phyloP scores from a whole-genome alignment of 192 early-diverging fungal genomes.

The Umbelopsis ramanniana region DNA sequence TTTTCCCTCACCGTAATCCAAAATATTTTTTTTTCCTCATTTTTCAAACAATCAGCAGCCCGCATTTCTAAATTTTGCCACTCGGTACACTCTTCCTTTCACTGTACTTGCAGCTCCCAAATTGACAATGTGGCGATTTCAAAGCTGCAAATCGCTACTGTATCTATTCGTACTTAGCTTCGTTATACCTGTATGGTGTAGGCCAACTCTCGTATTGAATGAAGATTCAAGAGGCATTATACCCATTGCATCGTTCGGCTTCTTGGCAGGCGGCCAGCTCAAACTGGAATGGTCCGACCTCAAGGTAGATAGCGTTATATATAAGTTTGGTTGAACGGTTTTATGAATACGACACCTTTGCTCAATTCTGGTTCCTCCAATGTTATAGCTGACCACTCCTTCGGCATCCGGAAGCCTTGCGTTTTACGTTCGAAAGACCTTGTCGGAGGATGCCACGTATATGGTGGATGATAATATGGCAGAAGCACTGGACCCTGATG shows the following conservation, averaged over 20 bases:
- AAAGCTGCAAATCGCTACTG: neutral
- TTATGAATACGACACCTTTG: neutral
- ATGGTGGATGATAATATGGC: constrained; percentile 25
- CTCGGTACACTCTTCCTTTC: neutral
- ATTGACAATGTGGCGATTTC: neutral
- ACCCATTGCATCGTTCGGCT: constrained; percentile 53
- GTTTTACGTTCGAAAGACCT: constrained; percentile 35
- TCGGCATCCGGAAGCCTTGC: constrained; percentile 29
- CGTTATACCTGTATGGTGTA: constrained; percentile 15
- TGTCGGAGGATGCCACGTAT: constrained; percentile 26
- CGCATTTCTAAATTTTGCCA: neutral
- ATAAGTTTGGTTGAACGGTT: neutral
- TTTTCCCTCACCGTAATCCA: neutral
- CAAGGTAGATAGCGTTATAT: constrained; percentile 24
- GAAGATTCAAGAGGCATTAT: constrained; percentile 44
- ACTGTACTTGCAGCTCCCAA: too few species aligned
- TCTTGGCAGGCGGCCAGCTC: constrained; percentile 48
- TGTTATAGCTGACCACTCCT: constrained; percentile 30
- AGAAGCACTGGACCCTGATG: constrained; percentile 34
- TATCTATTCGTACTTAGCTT: neutral
- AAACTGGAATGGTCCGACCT: constrained; percentile 42
- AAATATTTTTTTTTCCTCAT: neutral
- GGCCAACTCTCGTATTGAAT: constrained; percentile 40
- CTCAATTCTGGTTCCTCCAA: neutral
- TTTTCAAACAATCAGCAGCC: neutral